phyloP scores from a whole-genome alignment of 768 basidiomycete genomes.

The Dentipellis sp. region DNA sequence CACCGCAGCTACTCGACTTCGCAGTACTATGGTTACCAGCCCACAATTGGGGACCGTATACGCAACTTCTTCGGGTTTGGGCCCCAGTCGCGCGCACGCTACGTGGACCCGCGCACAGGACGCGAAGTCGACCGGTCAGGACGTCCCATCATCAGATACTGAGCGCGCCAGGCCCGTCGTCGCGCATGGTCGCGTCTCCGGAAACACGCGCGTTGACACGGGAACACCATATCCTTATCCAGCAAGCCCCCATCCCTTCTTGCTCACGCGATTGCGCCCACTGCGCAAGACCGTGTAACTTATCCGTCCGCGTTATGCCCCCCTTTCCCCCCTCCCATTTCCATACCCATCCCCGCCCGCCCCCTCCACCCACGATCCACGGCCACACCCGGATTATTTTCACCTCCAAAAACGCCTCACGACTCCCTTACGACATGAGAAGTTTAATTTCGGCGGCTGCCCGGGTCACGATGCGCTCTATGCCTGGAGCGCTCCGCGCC shows the following conservation, averaged over 20 bases:
- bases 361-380: background rate
- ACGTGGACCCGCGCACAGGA: constrained; percentile 34
- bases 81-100: constrained; percentile 10
- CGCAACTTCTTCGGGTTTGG: constrained; percentile 28
- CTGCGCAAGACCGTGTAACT: too few relatives aligned
- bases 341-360: background rate
- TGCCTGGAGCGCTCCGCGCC: too few relatives aligned
- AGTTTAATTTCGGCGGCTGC: too few relatives aligned
- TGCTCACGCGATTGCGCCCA: too few relatives aligned
- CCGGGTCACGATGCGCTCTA: too few relatives aligned
- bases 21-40: constrained; percentile 8
- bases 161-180: constrained; percentile 2
- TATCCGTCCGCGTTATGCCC: too few relatives aligned
- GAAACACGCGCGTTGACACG: background rate
- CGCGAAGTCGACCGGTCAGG: constrained; percentile 43
- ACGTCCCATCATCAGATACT: constrained; percentile 37
- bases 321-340: background rate
- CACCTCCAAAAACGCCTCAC: background rate
- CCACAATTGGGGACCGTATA: constrained; percentile 28
- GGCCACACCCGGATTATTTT: background rate
- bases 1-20: constrained; percentile 10
- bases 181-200: constrained; percentile 2
- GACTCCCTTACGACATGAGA: too few relatives aligned
- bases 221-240: too few relatives aligned
- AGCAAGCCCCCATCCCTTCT: too few relatives aligned